Base-by-base conservation (phyloP, 2,329 filamentous ascomycete genomes). In the Sporothrix luriei region DNA sequence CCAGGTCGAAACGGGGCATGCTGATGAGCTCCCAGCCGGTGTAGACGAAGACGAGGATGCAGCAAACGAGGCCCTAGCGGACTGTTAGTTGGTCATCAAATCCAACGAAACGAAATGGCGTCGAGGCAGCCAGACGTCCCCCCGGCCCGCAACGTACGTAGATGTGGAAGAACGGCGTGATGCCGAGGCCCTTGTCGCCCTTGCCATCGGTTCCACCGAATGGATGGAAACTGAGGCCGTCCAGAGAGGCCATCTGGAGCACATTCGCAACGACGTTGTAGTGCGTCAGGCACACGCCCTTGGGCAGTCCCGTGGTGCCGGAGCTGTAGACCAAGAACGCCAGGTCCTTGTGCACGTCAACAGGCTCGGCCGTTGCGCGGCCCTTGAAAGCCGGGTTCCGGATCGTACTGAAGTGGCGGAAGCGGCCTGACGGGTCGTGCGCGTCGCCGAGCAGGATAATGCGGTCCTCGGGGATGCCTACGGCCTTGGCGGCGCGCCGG, bases 141-240 rank as follows among this genome's bases (percentile, higher is more conserved):
- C 14, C 9, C 10, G 43, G 2, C 40, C 13, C 14, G 9, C 16
- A 6, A 76, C 86, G 74, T 79, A 91, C 92, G 76, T 97, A 97
- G 72, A 97, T 94, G 77, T 97, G 93, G 80, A 93, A 97, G 78
- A 97, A 95, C 0, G 94, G 94, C 13, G 97, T 79, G 70, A 97
- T 90, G 1, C 91, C 91, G 7, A 97, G 79, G 40, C 95, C 82
- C 71, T 85, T 88, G 77, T 97, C 94, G 0, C 88, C 85, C 69
- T 87, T 83, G 10, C 87, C 88, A 75, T 86, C 85, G 2, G 82
- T 76, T 0, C 86, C 84, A 4, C 88, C 88, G 51, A 85, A 81
- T 77, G 87, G 86, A 24, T 80, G 82, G 68, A 91, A 78, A 55
- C 87, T 83, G 0, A 80, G 81, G 1, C 80, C 82, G 70, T 93